Evolutionary conservation across 257 asterid species (phyloP), one percentile per base, ranked within the genome.

Genomic region (Asclepias syriaca): DNA sequence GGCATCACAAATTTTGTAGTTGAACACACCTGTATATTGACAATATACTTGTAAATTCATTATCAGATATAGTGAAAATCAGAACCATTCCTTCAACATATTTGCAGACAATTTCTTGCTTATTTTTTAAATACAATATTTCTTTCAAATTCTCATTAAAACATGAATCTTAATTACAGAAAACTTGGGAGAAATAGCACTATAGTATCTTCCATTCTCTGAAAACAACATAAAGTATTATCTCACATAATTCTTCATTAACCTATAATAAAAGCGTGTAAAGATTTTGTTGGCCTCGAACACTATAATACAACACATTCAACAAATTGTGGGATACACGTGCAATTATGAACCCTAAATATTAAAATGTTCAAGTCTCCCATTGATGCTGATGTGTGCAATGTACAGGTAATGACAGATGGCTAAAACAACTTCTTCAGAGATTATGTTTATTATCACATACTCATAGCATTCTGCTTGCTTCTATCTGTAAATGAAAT

Each of bases 1-100:
- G 4, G 68, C 68, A 64, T 64, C 68, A 2, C 50, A 18, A 39
- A 64, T 34, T 64, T 64, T 64, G 49, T n/a, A 34, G 68, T 64
- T 64, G 37, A 22, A 11, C 64, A 57, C 0, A 40, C 34, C 16
- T 65, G 69, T 65, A 65, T 13, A 65, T 45, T 6, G 45, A 18
- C 37, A 65, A 10, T 40, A 40, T 65, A 65, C 53, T 19, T 39
- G 69, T 65, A 65, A 22, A 57, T 15, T 22, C 2, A 54, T 54
- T 54, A 54, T 2, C 24, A 18, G 58, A 18, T 54, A 54, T 18
- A 54, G 24, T 18, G 58, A 54, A 54, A 48, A 48, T 48, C 53
- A 48, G 53, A 48, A 48, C 9, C 1, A 48, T 48, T 48, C 15
- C 53, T 56, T 19, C 10, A 5, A 54, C 24, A 18, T 19, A 40